Base-by-base conservation (phyloP, 768 basidiomycete genomes). In the Gymnopilus junonius region DNA sequence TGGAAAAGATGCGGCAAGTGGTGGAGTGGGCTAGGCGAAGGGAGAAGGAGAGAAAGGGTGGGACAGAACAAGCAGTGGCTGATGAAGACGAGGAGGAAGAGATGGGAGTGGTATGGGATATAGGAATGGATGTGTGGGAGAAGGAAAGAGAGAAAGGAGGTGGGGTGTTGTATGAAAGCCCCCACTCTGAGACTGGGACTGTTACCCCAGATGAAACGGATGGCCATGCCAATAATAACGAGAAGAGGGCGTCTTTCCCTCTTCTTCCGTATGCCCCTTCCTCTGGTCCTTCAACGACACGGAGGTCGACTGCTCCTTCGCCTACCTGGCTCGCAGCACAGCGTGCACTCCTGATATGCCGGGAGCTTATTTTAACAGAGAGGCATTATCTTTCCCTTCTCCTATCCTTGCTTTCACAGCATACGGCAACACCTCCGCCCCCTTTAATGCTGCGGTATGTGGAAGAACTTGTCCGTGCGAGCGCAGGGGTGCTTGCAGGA, bases 371-470 rank as follows among this genome's bases (percentile, higher is more conserved):
- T 31, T 74, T 79, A n/a, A 83, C 80, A 11, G 80, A 83, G 64
- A 75, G 78, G 17, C 77, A 78, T 59, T 83, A 81, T 66, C 75
- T 80, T 34, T 63, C 70, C 8, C 74, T 75, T 23, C 70, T 83
- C 46, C 71, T 68, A 4, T 35, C 65, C 1, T 68, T 82, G 23
- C 61, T 75, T 37, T 53, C 70, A 15, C 76, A 73, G 57, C 68
- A 72, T 14, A 83, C 80, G 25, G 76, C 32, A n/a, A 72, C 80
- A 1, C 75, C 81, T 0, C 84, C 86, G 15, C 83, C 88, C 7
- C 75, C 84, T 15, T 75, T 85, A 11, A 83, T 90, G 79, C 68
- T 80, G 20, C 70, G 77, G n/a, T 83, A 87, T 62, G 77, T 85
- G 7, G 81, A 76, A 15, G 80, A 80, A 8, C 79, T 91, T 8